Conservation (phyloP, 805 yeast species). For the Wickerhamomyces ciferrii region DNA sequence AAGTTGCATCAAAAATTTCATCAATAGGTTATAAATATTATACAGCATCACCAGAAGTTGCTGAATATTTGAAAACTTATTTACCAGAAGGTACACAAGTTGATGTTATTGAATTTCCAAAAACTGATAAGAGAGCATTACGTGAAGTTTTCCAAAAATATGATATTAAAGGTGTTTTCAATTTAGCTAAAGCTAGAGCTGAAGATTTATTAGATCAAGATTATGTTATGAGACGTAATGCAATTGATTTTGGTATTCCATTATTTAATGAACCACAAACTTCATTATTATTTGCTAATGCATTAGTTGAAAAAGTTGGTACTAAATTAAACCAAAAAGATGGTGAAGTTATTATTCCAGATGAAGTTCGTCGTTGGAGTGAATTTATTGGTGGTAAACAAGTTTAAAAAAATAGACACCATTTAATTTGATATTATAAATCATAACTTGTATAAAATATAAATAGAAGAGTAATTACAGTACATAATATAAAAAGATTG, state of each 20-base stretch:
- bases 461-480: too few species aligned
- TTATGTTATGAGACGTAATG: conserved; percentile 98
- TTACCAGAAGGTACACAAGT: conserved; percentile 30
- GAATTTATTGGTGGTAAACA: conserved; percentile 95
- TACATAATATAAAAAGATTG: too few species aligned
- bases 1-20: conserved; percentile 64
- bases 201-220: conserved; percentile 80
- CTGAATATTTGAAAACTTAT: conserved; percentile 55
- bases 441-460: too few species aligned
- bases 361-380: conserved; percentile 93
- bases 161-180: conserved; percentile 83
- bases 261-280: conserved; percentile 96
- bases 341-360: conserved; percentile 55
- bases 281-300: conserved; percentile 77
- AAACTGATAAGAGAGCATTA: conserved; percentile 85
- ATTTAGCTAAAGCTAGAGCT: conserved; percentile 88
- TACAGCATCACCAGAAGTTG: conserved; percentile 70
- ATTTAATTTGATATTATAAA: too few species aligned
- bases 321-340: conserved; percentile 45
- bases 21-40: conserved; percentile 78
- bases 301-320: conserved; percentile 67
- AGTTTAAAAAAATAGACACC: conserved; percentile 41
- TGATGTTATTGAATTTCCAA: conserved; percentile 83
- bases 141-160: conserved; percentile 90
- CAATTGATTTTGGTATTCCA: conserved; percentile 96